Evolutionary conservation across 2,329 filamentous ascomycete genomes (phyloP), one percentile per base, ranked within the genome.

Genomic region (Pseudocercospora macadamiae): DNA sequence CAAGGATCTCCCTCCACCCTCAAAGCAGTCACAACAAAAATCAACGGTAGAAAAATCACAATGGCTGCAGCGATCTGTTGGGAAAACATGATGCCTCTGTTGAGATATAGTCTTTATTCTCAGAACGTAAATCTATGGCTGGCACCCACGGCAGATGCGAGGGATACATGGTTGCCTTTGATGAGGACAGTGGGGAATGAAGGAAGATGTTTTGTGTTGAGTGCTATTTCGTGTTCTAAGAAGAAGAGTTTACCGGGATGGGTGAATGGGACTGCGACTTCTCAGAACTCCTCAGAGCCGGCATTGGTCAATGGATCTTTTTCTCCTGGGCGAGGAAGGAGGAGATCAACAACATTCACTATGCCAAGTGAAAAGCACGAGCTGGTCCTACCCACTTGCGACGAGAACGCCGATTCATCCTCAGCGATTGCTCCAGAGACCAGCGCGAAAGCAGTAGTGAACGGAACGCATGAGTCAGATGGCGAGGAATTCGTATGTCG

Each of bases 91-190:
- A 97, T 96, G 92, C 93, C 93, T 0, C 79, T 97, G 16, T 80
- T 97, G 6, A 85, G 93, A 16, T 89, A 96, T 72, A 83, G 86
- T 14, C 80, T 97, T 34, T 97, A 97, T 74, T 83, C 86, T 2
- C 93, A 97, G 74, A 96, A 96, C 71, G 86, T 97, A 69, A 96
- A 96, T 73, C 77, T 97, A 10, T 97, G 93, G 75, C 84, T 97
- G 1, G 92, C 93, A 0, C 93, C 93, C 0, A 97, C 93, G 0
- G 93, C 93, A 1, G 93, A 97, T 76, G 85, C 82, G 18, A 83
- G 93, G 61, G 89, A 93, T 68, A 86, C 90, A 0, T 97, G 93
- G 93, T 76, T 90, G 21, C 78, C 86, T 0, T 78, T 96, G n/a
- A 89, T 96, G 86, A 83, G 88, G 52, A 96, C 92, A 0, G 81